Conservation (phyloP, 192 early-diverging fungal genomes). For the Endogone sp. region DNA sequence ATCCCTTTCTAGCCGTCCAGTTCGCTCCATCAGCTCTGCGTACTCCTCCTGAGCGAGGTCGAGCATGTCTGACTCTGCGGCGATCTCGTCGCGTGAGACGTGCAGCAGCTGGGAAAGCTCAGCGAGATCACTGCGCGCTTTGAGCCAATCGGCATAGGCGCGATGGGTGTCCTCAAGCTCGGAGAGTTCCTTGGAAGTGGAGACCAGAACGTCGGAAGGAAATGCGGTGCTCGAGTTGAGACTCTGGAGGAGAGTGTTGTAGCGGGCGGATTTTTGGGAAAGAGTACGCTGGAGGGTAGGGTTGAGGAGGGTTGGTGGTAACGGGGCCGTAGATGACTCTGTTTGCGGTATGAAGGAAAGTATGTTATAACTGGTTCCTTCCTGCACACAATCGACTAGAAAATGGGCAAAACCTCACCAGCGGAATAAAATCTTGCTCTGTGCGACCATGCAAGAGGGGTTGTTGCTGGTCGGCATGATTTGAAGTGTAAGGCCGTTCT, state of each 20-base stretch:
- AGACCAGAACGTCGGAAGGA: conserved; percentile 2
- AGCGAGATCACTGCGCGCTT: conserved; percentile 9
- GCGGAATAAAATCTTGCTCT: too few relatives aligned
- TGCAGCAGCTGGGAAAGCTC: conserved; percentile 31
- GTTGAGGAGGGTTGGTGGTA: too few relatives aligned
- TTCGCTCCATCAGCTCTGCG: conserved; percentile 26
- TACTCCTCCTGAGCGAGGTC: conserved; percentile 64
- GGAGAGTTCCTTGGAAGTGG: conserved; percentile 18
- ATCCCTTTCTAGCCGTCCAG: conserved; percentile 45
- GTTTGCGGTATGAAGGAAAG: too few relatives aligned
- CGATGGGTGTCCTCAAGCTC: neutral
- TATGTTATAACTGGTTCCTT: too few relatives aligned
- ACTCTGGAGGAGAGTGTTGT: neutral
- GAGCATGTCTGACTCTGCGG: conserved; percentile 44
- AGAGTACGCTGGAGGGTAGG: too few relatives aligned
- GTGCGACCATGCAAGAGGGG: too few relatives aligned
- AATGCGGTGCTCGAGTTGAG: neutral
- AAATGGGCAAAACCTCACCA: too few relatives aligned
- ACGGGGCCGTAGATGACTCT: too few relatives aligned
- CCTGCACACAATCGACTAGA: too few relatives aligned
- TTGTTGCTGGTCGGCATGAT: too few relatives aligned
- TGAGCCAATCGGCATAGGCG: conserved; percentile 14
- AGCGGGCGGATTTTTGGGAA: neutral
- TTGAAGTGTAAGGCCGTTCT: too few relatives aligned
- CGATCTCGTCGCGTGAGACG: conserved; percentile 14